Conservation (phyloP, 495 filamentous ascomycete species). For the Neurospora sublineolata region DNA sequence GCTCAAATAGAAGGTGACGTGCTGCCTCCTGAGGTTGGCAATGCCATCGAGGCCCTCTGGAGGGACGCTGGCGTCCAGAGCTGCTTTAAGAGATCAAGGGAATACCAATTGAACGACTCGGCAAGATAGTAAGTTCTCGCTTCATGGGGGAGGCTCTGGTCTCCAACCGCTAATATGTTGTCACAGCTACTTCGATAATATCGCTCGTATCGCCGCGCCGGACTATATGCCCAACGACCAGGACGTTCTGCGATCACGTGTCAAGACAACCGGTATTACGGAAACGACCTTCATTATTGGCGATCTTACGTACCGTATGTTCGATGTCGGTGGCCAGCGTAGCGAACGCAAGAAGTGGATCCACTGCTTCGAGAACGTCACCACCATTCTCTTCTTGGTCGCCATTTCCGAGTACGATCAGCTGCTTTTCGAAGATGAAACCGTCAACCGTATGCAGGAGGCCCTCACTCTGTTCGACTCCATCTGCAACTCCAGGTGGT, state of each 20-base stretch:
- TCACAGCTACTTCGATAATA: slow-evolving; percentile 87
- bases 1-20: slow-evolving; percentile 92
- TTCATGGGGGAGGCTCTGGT: neutral
- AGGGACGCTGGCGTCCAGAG: slow-evolving; percentile 89
- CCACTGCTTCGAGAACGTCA: slow-evolving; percentile 99
- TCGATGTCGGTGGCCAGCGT: slow-evolving; percentile 96
- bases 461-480: slow-evolving; percentile 96
- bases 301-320: slow-evolving; percentile 97
- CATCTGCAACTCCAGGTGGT: slow-evolving; percentile 98
- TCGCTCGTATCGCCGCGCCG: slow-evolving; percentile 79
- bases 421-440: slow-evolving; percentile 89
- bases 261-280: slow-evolving; percentile 98
- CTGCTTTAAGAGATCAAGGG: slow-evolving; percentile 87
- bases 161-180: slow-evolving; percentile 22
- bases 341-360: slow-evolving; percentile 99
- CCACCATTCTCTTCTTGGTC: slow-evolving; percentile 94
- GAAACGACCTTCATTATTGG: slow-evolving; percentile 98
- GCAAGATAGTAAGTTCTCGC: slow-evolving; percentile 76
- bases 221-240: slow-evolving; percentile 97
- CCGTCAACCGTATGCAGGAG: slow-evolving; percentile 98
- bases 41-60: slow-evolving; percentile 88
- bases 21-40: slow-evolving; percentile 86
- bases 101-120: slow-evolving; percentile 97
- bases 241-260: slow-evolving; percentile 92
- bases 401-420: slow-evolving; percentile 99